Evolutionary conservation across 768 basidiomycete genomes (phyloP), one percentile per base, ranked within the genome.

Genomic region (Hysterangium stoloniferum): DNA sequence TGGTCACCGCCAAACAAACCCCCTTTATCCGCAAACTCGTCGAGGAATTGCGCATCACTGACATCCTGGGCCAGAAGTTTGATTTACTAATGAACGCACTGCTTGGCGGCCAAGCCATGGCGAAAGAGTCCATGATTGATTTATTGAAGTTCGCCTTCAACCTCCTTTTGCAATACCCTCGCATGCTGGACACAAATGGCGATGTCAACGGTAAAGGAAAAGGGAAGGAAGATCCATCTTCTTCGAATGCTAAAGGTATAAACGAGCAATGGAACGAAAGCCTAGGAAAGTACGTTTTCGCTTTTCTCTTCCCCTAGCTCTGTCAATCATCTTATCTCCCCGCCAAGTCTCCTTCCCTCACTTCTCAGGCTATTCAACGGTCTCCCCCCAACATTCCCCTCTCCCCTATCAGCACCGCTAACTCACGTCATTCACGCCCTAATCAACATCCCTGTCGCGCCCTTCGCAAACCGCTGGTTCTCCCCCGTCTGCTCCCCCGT

Each of bases 111-210:
- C 60, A 73, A 17, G 70, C 75, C 54, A 71, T 78, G 68, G 71
- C 79, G 27, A 75, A 74, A 57, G 86, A 89, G 49, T 89, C 92
- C 2, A 75, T 86, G 69, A 74, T 77, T 3, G 93, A 97, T 64
- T 62, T 92, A 22, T 74, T 97, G 50, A 97, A 97, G 61, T 73
- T 92, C 41, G 71, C 77, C 2, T 93, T 89, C 65, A 93, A 95
- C 62, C 62, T 95, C 27, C 70, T 90, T 45, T 63, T 80, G 35
- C 84, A 86, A 61, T 92, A 89, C 64, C 89, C 89, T 4, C 88
- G 56, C 17, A 57, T 62, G 47, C 31, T 57, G 29, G 56, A 64
- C 54, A 47, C 36, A 48, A 54, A 48, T 37, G 36, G 25, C 25
- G 47, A 34, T 52, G 41, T 48, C 24, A 31, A 38, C 20, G 32